Evolutionary conservation across 2,329 filamentous ascomycete genomes (phyloP).

Genomic region (Berkeleyomyces rouxiae): DNA sequence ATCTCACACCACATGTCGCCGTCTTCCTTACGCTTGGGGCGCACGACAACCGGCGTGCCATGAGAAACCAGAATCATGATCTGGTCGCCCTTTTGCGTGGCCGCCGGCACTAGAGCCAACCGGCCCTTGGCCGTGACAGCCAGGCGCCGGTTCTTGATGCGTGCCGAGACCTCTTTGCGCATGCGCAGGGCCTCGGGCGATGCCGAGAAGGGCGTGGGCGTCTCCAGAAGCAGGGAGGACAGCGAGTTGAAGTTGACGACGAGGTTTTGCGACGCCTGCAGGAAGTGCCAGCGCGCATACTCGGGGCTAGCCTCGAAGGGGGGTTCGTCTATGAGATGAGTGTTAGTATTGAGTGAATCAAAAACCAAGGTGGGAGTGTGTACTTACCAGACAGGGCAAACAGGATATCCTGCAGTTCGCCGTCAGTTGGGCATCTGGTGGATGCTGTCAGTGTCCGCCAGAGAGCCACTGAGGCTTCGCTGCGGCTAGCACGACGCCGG

Average conservation of each 20-base stretch:
- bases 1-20: conserved; percentile 11
- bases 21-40: conserved; percentile 2
- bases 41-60: conserved; percentile 9
- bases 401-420: conserved; percentile 10
- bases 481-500: not conserved
- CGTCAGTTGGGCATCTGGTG: not conserved
- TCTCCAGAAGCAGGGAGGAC: not conserved
- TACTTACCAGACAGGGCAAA: conserved; percentile 8
- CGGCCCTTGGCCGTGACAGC: conserved; percentile 7
- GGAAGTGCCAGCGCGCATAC: conserved; percentile 8
- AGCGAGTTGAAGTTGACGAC: conserved; percentile 8
- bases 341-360: not conserved
- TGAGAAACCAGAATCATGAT: conserved; percentile 8
- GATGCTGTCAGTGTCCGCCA: conserved; percentile 9
- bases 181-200: conserved; percentile 4
- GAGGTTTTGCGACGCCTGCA: conserved; percentile 4
- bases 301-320: conserved; percentile 8
- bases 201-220: not conserved
- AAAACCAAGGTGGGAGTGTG: not conserved
- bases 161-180: not conserved
- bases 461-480: conserved; percentile 5
- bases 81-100: conserved; percentile 11
- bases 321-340: not conserved
- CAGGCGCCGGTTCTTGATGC: conserved; percentile 7
- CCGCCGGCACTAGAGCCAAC: conserved; percentile 10